These are phyloP conservation scores for Phytophthora pseudosyringae DNA, from an alignment of 352 stramenopile genomes.

Conservation along the genomic window DNA sequence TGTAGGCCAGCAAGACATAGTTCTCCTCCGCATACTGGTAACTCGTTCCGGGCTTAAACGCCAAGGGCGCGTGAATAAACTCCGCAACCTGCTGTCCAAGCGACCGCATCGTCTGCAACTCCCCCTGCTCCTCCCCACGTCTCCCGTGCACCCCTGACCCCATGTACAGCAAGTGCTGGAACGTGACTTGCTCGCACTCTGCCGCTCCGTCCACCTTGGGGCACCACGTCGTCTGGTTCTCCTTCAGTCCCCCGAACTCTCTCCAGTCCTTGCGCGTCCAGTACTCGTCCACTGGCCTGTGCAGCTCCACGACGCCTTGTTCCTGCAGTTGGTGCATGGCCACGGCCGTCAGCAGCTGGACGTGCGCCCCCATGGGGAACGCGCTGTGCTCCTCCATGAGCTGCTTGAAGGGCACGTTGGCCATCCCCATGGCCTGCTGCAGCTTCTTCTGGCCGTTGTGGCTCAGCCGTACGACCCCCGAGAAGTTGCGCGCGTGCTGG, in stretches of 20 bases:
- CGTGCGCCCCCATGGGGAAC: conserved; percentile 66
- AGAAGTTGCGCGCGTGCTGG: conserved; percentile 49
- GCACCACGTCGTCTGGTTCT: conserved; percentile 61
- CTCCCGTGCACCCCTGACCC: conserved; percentile 51
- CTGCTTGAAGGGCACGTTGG: conserved; percentile 56
- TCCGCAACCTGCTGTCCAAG: conserved; percentile 44
- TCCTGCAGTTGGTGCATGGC: conserved; percentile 73
- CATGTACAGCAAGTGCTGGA: conserved; percentile 72
- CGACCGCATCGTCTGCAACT: conserved; percentile 31
- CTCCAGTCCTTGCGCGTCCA: conserved; percentile 50
- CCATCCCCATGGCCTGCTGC: conserved; percentile 47
- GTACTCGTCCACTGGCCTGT: conserved; percentile 40
- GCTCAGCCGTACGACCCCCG: conserved; percentile 57
- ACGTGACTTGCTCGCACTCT: conserved; percentile 61
- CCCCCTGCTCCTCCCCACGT: background rate
- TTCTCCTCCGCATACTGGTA: conserved; percentile 63
- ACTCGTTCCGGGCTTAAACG: conserved; percentile 56
- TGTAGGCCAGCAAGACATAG: conserved; percentile 63
- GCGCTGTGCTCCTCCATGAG: conserved; percentile 54
- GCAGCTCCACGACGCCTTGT: conserved; percentile 42
- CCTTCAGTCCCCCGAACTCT: conserved; percentile 43
- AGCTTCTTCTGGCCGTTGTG: conserved; percentile 59
- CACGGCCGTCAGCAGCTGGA: conserved; percentile 61
- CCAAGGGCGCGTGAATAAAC: conserved; percentile 62
- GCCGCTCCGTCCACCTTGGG: conserved; percentile 27